Evolutionary conservation across 2,329 filamentous ascomycete genomes (phyloP), one percentile per base, ranked within the genome.

Genomic region (Aspergillus ruber): DNA sequence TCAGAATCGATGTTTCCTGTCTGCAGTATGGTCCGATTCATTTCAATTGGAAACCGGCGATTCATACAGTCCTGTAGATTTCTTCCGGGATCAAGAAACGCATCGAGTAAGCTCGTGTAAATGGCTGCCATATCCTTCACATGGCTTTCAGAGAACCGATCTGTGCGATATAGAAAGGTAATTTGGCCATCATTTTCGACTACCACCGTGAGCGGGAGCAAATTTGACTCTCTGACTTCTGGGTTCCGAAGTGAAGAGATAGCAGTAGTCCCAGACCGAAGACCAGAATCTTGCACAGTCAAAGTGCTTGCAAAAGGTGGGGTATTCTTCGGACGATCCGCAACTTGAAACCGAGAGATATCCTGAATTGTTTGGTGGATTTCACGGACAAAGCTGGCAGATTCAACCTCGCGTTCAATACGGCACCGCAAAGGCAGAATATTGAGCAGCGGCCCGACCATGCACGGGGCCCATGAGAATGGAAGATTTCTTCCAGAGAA

Each of bases 361-460:
- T 39, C 6, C 36, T 39, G 36, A 9, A 39, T 20, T 6, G 36
- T 10, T 18, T 39, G 36, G 17, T 39, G 36, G 13, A 39, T 39
- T 8, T 21, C 27, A 33, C 18, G 46, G n/a, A 23, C 43, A 45
- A 18, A 32, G 18, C 3, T 10, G 36, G 44, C n/a, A 2, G 23
- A 29, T 4, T 45, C 10, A 17, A 25, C n/a, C 1, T 17, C 21
- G 7, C 44, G n/a, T 6, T 56, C 36, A 7, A 60, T 15, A 8
- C 48, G 45, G 15, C 61, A 44, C 3, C 49, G 43, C 6, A 65
- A 49, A 2, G 63, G 63, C 6, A 67, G 44, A 1, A 56, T 56
- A 18, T 69, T 67, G 35, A 72, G 56, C 12, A 67, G 29, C 1
- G 69, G 66, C 0, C 70, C 71, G 5, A 70, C 54, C 1, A 60